Evolutionary conservation across 1,284 basidiomycete genomes (phyloP).

Genomic region (Apiotrichum veenhuisii): DNA sequence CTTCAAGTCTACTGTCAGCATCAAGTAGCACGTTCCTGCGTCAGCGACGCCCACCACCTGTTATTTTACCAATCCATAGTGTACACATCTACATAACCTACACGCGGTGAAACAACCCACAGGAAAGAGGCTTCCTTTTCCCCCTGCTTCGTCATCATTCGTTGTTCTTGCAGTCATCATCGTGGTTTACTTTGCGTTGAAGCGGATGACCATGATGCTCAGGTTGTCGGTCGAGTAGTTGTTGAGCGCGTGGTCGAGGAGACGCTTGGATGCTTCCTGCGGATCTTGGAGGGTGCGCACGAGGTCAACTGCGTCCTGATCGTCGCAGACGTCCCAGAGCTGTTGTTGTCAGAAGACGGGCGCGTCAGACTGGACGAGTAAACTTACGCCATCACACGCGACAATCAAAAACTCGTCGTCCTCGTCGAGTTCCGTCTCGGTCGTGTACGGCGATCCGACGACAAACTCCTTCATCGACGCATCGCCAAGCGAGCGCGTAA

Average conservation of each 20-base stretch:
- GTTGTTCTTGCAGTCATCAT: background rate
- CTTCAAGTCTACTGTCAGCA: no score
- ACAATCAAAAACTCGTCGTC: slow-evolving; percentile 94
- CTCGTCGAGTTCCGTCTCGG: slow-evolving; percentile 83
- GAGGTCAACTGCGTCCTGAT: slow-evolving; percentile 87
- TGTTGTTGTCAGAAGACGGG: slow-evolving; percentile 46
- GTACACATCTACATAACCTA: slow-evolving; percentile 4
- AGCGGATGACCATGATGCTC: slow-evolving; percentile 17
- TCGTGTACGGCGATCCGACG: slow-evolving; percentile 95
- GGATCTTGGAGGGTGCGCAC: slow-evolving; percentile 71
- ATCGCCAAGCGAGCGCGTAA: slow-evolving; percentile 93
- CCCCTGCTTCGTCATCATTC: background rate
- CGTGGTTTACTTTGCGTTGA: slow-evolving; percentile 1
- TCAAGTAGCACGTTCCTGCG: no score
- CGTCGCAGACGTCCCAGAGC: slow-evolving; percentile 95
- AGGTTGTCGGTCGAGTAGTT: slow-evolving; percentile 49
- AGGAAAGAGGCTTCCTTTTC: background rate
- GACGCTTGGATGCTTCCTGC: slow-evolving; percentile 70
- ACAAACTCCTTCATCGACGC: slow-evolving; percentile 99
- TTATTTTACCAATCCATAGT: background rate
- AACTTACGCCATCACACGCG: slow-evolving; percentile 92
- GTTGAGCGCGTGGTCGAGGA: slow-evolving; percentile 80
- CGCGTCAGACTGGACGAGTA: no score
- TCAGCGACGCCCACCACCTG: no score
- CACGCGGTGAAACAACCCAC: background rate